Base-by-base conservation (phyloP, 2,329 filamentous ascomycete genomes). In the Pseudonectria buxi region DNA sequence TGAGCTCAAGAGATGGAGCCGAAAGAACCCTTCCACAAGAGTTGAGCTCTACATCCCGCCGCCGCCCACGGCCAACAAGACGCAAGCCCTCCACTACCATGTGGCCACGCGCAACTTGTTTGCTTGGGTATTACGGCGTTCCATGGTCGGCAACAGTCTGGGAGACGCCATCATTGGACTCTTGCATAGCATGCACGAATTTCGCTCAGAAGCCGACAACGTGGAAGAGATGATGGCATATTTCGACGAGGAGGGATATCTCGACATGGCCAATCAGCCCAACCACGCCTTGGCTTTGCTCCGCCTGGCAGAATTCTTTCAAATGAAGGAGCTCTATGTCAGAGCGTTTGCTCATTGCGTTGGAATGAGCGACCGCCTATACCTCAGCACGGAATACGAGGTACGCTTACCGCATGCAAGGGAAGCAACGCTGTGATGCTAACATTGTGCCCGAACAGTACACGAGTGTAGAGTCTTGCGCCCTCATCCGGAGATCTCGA, bases 311-410 rank as follows among this genome's bases (percentile, higher is more conserved):
- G 85, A 90, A 51, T 64, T 69, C 14, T 81, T 79, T 44, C 71
- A 74, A 33, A 58, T 83, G 16, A 67, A 65, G 35, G 70, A 77
- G n/a, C 59, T 86, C 10, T 90, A 86, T 67, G 71, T 79, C 10
- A 74, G 85, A 50, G 79, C 85, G 0, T 87, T 89, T 58, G 71
- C 75, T 11, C 86, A 92, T 51, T 87, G 84, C 52, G 81, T 83
- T 25, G 86, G 85, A 28, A 88, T 90, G 84, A 74, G 73, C 40
- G 75, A 83, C 14, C 64, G 65, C 16, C 43, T 89, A 5, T 63
- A 68, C 27, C 51, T 61, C 6, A 74, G 71, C 45, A 55, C 69
- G 2, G 83, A 84, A 43, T 84, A 78, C 41, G 63, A 72, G 55
- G 79, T 81, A 63, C 47, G 73, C 33, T 33, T 16, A 16, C 12